Percentiles rank a stretch among this genome's conserved stretches.
Evolutionary conservation across 2,329 filamentous ascomycete genomes (phyloP).

Genomic region (Penicillium sumatraense): DNA sequence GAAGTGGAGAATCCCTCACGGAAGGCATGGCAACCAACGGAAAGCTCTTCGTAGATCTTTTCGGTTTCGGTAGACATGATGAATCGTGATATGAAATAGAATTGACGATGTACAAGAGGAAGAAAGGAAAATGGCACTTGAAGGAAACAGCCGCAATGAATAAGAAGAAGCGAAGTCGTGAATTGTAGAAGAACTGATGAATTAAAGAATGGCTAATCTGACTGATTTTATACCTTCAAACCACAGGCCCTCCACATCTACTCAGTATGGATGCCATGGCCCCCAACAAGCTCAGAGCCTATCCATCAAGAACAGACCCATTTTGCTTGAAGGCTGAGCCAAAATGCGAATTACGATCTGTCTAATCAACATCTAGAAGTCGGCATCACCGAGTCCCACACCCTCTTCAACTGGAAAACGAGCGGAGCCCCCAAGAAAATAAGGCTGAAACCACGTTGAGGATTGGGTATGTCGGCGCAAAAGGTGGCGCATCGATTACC

Average conservation of each 20-base stretch:
- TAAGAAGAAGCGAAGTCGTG: neutral
- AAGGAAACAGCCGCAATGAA: neutral
- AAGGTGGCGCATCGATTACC: neutral
- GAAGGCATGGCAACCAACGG: constrained; percentile 3
- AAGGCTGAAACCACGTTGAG: neutral
- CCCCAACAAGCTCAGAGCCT: neutral
- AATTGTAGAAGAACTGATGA: neutral
- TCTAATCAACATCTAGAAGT: neutral
- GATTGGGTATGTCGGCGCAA: neutral
- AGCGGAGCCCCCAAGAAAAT: neutral
- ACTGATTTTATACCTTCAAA: neutral
- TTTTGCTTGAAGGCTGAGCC: neutral
- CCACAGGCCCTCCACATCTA: neutral
- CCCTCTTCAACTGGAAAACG: too few species aligned
- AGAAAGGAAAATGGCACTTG: neutral
- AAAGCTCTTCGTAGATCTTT: neutral
- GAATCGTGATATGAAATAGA: neutral
- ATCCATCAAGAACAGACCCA: neutral
- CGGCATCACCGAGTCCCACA: neutral
- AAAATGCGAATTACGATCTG: neutral
- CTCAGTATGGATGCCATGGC: too few species aligned
- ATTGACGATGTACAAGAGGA: neutral
- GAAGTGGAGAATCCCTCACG: constrained; percentile 11
- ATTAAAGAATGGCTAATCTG: neutral
- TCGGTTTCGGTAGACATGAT: neutral